These are phyloP conservation scores for Fistulinella prunicolor DNA, from an alignment of 768 basidiomycete species.

Conservation along the genomic window DNA sequence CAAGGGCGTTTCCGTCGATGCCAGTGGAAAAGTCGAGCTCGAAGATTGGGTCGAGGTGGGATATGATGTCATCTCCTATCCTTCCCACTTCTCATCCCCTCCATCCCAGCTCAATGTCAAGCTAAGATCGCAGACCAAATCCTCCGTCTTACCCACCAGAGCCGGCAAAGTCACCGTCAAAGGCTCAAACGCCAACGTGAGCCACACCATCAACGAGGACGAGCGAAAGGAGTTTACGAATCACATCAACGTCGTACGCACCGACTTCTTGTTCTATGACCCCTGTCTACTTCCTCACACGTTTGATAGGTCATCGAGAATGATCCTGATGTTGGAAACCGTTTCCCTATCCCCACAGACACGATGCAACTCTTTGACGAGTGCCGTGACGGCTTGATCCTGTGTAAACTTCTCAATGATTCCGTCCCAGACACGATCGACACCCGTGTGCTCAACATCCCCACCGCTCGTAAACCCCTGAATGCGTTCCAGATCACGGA, in stretches of 20 bases:
- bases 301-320: conserved; percentile 77
- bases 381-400: conserved; percentile 90
- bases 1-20: conserved; percentile 91
- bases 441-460: conserved; percentile 94
- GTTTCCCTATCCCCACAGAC: conserved; percentile 89
- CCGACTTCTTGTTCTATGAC: not conserved
- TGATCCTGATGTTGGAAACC: conserved; percentile 76
- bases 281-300: conserved; percentile 7
- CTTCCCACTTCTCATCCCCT: conserved; percentile 10
- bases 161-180: conserved; percentile 92
- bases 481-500: conserved; percentile 99
- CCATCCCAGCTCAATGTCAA: conserved; percentile 71
- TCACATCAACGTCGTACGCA: conserved; percentile 89
- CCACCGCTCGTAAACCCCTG: conserved; percentile 72
- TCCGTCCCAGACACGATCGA: conserved; percentile 99
- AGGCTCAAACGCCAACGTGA: conserved; percentile 92
- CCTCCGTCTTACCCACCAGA: conserved; percentile 52
- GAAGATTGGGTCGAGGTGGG: conserved; percentile 97
- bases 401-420: conserved; percentile 98
- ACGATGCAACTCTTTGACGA: conserved; percentile 99
- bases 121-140: conserved; percentile 51
- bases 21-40: conserved; percentile 92
- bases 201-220: conserved; percentile 97
- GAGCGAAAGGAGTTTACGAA: conserved; percentile 95
- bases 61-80: conserved; percentile 22